These are phyloP conservation scores for Gaillardinia entomophila DNA, from an alignment of 805 yeast genomes.

Conservation along the genomic window DNA sequence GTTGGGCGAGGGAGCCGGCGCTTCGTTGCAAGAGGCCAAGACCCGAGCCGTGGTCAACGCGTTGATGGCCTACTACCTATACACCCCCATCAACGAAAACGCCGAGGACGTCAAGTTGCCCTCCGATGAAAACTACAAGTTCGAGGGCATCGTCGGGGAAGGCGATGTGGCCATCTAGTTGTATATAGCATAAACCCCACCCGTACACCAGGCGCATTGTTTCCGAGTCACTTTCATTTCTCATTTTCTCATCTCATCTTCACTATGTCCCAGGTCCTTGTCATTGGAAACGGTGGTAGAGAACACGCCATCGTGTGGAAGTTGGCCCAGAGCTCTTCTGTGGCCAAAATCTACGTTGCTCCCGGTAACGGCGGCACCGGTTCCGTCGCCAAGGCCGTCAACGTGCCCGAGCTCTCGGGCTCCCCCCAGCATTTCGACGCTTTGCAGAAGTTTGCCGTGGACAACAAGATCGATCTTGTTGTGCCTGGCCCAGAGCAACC, in stretches of 20 bases:
- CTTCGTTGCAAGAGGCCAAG: conserved; percentile 85
- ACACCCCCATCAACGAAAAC: conserved; percentile 60
- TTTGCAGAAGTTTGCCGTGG: conserved; percentile 69
- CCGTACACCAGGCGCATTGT: not conserved
- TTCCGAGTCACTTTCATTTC: not conserved
- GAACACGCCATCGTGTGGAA: conserved; percentile 97
- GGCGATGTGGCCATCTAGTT: conserved; percentile 40
- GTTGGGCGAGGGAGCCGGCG: conserved; percentile 92
- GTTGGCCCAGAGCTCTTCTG: conserved; percentile 70
- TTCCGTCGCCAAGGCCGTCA: conserved; percentile 52
- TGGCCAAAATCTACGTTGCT: conserved; percentile 75
- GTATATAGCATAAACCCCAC: not conserved
- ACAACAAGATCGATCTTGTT: conserved; percentile 63
- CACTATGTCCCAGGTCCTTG: conserved; percentile 39
- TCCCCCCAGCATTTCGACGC: conserved; percentile 60
- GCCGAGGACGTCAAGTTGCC: conserved; percentile 48
- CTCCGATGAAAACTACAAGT: conserved; percentile 44
- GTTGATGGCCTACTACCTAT: conserved; percentile 85
- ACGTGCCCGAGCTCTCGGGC: conserved; percentile 61
- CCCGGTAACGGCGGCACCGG: conserved; percentile 96
- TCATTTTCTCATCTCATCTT: not conserved
- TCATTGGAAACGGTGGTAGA: conserved; percentile 98
- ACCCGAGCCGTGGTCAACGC: conserved; percentile 89
- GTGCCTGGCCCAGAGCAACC: conserved; percentile 99
- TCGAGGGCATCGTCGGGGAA: conserved; percentile 35